Evolutionary conservation across 78 protist species (phyloP).

Genomic region (Polysphondylium violaceum): DNA sequence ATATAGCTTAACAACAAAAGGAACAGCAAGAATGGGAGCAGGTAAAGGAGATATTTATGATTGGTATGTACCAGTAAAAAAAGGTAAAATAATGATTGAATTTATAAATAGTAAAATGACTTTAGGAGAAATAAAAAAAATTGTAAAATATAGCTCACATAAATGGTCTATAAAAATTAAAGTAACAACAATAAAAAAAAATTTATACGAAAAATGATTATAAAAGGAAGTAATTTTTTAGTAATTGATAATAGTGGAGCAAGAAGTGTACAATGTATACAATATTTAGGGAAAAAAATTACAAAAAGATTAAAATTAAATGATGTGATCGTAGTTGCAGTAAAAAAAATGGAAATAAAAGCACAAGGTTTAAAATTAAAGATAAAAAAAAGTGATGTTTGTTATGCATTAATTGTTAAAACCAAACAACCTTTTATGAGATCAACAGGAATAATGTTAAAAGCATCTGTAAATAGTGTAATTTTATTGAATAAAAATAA

Average conservation of each 20-base stretch:
- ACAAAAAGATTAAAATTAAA: not conserved
- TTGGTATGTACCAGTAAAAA: not conserved
- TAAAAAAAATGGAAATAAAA: not conserved
- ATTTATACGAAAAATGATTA: not conserved
- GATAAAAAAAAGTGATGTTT: not conserved
- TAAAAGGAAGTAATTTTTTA: not conserved
- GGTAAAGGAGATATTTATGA: not conserved
- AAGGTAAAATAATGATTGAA: not conserved
- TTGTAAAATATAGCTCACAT: not conserved
- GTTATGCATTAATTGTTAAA: not conserved
- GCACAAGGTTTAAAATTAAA: not conserved
- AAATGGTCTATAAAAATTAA: not conserved
- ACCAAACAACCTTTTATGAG: not conserved
- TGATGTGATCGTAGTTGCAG: not conserved
- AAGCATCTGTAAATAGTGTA: not conserved
- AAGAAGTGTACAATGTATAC: not conserved
- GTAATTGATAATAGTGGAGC: slow-evolving; percentile 11
- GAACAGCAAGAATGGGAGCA: not conserved
- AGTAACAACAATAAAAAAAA: not conserved
- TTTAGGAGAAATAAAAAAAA: not conserved
- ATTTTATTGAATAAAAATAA: not conserved
- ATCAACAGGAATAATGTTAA: not conserved
- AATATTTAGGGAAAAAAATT: not conserved
- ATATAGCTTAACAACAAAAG: not conserved
- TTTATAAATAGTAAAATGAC: not conserved